phyloP scores from a whole-genome alignment of 164 flowering plant species.

The Aristolochia californica region DNA sequence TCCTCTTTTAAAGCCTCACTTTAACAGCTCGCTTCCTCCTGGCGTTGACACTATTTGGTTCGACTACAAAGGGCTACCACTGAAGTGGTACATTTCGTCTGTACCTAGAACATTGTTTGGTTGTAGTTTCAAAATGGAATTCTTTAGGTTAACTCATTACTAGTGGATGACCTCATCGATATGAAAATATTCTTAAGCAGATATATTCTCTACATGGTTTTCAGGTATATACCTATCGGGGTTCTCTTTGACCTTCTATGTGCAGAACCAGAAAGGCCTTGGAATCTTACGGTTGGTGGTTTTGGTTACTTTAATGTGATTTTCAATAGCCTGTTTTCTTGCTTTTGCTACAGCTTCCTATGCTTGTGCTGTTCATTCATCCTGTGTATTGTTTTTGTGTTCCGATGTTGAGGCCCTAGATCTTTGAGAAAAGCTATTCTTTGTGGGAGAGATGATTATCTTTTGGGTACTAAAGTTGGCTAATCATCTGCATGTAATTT shows the following conservation, averaged over 20 bases:
- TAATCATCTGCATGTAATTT: too few relatives aligned
- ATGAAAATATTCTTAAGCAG: too few relatives aligned
- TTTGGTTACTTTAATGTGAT: background rate
- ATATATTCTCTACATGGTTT: constrained; percentile 4
- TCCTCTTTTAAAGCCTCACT: constrained; percentile 64
- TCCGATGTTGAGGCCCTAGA: background rate
- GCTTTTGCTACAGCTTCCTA: background rate
- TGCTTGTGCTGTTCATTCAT: background rate
- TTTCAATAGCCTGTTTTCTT: background rate
- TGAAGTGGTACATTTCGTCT: constrained; percentile 58
- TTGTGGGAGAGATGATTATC: too few relatives aligned
- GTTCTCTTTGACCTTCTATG: constrained; percentile 94
- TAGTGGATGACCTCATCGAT: background rate
- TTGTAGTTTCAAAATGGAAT: background rate
- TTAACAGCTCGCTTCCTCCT: constrained; percentile 80
- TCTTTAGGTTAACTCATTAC: background rate
- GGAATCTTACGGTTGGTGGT: constrained; percentile 75
- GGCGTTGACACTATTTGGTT: constrained; percentile 88
- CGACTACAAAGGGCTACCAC: constrained; percentile 88
- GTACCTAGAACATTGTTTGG: background rate
- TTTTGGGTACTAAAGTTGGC: too few relatives aligned
- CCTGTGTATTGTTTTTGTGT: too few relatives aligned
- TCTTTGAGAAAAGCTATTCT: too few relatives aligned
- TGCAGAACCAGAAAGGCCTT: constrained; percentile 90
- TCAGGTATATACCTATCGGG: constrained; percentile 89